A percentile compares a stretch with the other conserved stretches of the same genome.
Evolutionary conservation across 176 grass and related monocot species (phyloP).

Genomic region (bread wheat (Triticum aestivum)): DNA sequence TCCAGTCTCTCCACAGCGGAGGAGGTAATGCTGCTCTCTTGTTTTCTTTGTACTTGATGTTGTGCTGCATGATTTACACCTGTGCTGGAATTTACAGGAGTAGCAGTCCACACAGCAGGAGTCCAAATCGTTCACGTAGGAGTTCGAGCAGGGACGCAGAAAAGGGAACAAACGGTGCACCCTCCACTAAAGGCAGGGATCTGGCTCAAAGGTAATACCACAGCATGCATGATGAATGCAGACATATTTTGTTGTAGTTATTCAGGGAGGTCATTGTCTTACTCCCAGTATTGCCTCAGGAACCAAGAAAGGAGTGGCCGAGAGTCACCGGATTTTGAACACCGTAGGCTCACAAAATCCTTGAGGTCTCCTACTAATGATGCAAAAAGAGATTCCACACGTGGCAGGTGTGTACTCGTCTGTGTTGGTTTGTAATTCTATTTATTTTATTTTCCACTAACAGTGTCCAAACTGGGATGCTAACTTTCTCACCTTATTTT

Average conservation of each 20-base stretch:
- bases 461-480: not conserved
- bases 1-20: conserved; percentile 38
- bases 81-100: conserved; percentile 41
- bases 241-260: not conserved
- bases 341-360: conserved; percentile 22
- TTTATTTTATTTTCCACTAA: not conserved
- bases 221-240: not conserved
- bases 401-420: conserved; percentile 35
- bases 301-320: conserved; percentile 38
- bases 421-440: not conserved
- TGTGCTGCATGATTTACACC: not conserved
- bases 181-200: conserved; percentile 34
- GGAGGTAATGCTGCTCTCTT: conserved; percentile 36
- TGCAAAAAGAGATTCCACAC: conserved; percentile 16
- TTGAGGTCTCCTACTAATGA: conserved; percentile 40
- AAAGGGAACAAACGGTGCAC: conserved; percentile 41
- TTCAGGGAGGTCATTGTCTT: conserved; percentile 23
- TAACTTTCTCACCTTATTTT: conserved; percentile 19
- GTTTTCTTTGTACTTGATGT: conserved; percentile 17
- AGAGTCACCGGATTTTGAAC: conserved; percentile 16
- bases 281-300: conserved; percentile 38
- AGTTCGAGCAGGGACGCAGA: conserved; percentile 52
- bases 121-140: conserved; percentile 51
- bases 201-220: conserved; percentile 49
- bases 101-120: conserved; percentile 49